phyloP scores from a whole-genome alignment of 2,329 filamentous ascomycete species.

The Fusarium torulosum region DNA sequence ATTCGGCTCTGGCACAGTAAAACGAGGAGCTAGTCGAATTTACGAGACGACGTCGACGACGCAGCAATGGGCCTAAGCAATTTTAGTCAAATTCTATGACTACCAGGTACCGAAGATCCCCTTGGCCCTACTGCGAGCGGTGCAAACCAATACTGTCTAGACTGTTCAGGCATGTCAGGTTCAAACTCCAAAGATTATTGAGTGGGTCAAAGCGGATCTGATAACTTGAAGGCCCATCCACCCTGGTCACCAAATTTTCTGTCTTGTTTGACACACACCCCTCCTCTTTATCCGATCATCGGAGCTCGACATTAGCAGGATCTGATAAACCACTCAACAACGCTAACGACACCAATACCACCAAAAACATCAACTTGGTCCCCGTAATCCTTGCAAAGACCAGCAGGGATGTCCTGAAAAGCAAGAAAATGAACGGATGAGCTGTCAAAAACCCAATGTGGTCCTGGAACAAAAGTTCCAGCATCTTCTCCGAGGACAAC shows the following conservation, averaged over 20 bases:
- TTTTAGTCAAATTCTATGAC: constrained; percentile 15
- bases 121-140: constrained; percentile 14
- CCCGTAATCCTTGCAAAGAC: constrained; percentile 6
- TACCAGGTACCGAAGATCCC: constrained; percentile 18
- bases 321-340: constrained; percentile 41
- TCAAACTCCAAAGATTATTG: constrained; percentile 8
- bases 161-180: constrained; percentile 4
- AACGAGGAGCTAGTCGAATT: constrained; percentile 3
- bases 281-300: constrained; percentile 23
- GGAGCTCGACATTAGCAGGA: constrained; percentile 27
- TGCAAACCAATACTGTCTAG: constrained; percentile 23
- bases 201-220: constrained; percentile 45
- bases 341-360: constrained; percentile 2
- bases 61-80: constrained; percentile 11
- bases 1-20: constrained; percentile 11
- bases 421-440: constrained; percentile 13
- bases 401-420: background rate
- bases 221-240: constrained; percentile 39
- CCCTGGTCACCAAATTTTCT: constrained; percentile 6
- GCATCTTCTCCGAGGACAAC: background rate
- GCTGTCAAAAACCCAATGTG: background rate
- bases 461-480: background rate
- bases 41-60: constrained; percentile 17
- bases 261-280: constrained; percentile 14
- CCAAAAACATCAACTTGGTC: background rate